Percentiles rank a stretch among this genome's conserved stretches.
phyloP scores from a whole-genome alignment of 768 basidiomycete species.

The Mycena filopes region DNA sequence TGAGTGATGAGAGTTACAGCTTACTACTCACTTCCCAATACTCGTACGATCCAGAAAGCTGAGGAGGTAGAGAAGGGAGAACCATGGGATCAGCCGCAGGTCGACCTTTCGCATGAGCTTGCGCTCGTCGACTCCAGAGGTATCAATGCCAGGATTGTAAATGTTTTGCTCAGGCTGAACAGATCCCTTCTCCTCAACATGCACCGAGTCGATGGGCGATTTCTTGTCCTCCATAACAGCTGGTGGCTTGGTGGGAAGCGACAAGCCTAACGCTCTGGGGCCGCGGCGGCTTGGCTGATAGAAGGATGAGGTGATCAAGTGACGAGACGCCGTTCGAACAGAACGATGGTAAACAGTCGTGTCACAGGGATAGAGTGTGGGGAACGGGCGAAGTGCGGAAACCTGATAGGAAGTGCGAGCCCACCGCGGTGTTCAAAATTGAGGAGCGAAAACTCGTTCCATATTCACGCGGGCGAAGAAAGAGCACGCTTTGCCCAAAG shows the following conservation, averaged over 20 bases:
- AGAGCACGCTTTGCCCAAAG: no score
- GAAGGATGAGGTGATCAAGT: background rate
- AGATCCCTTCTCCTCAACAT: slow-evolving; percentile 28
- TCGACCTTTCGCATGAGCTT: slow-evolving; percentile 71
- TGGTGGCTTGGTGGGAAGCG: slow-evolving; percentile 6
- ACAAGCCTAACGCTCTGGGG: background rate
- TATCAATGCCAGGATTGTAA: slow-evolving; percentile 64
- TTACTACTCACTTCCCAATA: slow-evolving; percentile 64
- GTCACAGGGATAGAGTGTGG: no score
- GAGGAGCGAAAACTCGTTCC: background rate
- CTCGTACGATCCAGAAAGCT: slow-evolving; percentile 76
- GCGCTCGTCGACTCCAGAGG: slow-evolving; percentile 62
- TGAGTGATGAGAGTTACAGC: no score
- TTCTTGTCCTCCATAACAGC: slow-evolving; percentile 30
- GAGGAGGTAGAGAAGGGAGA: slow-evolving; percentile 77
- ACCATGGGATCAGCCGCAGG: slow-evolving; percentile 77
- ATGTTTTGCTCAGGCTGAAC: slow-evolving; percentile 35
- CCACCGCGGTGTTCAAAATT: no score
- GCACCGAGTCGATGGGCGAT: slow-evolving; percentile 11
- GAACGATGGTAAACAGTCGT: background rate
- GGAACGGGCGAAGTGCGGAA: no score
- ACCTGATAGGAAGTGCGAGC: no score
- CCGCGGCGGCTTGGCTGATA: slow-evolving; percentile 8
- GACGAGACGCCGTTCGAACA: background rate
- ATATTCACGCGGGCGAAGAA: no score